A percentile compares a stretch with the other conserved stretches of the same genome.
Conservation (phyloP, 1,284 basidiomycete genomes). For the Lignosus rhinocerotis region DNA sequence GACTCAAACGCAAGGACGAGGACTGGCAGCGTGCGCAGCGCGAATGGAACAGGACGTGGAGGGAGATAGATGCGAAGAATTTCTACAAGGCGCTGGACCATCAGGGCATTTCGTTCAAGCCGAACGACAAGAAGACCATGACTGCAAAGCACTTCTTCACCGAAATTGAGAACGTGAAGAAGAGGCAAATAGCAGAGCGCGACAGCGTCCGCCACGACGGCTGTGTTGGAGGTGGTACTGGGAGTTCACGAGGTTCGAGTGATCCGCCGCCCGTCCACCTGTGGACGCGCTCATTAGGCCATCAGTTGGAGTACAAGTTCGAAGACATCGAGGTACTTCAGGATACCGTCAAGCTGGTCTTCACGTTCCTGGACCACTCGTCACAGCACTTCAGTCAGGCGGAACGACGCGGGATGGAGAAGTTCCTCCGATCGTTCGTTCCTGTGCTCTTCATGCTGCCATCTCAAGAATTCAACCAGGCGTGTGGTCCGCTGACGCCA, state of each 20-base stretch:
- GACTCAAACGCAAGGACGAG: slow-evolving; percentile 94
- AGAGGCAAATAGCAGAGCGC: slow-evolving; percentile 61
- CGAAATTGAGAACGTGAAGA: slow-evolving; percentile 83
- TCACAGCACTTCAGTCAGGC: slow-evolving; percentile 70
- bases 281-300: slow-evolving; percentile 38
- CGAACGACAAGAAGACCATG: slow-evolving; percentile 94
- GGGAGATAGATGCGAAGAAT: slow-evolving; percentile 95
- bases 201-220: slow-evolving; percentile 39
- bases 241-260: slow-evolving; percentile 9
- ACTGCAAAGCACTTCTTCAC: slow-evolving; percentile 87
- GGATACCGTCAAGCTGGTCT: slow-evolving; percentile 88
- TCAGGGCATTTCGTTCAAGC: slow-evolving; percentile 93
- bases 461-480: slow-evolving; percentile 75
- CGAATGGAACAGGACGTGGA: slow-evolving; percentile 97
- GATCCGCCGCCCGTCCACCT: slow-evolving; percentile 5
- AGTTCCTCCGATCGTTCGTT: slow-evolving; percentile 84
- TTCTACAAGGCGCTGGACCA: slow-evolving; percentile 98
- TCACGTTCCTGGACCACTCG: slow-evolving; percentile 88
- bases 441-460: slow-evolving; percentile 82
- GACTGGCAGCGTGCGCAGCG: slow-evolving; percentile 96
- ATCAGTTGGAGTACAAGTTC: slow-evolving; percentile 83
- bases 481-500: slow-evolving; percentile 60
- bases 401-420: slow-evolving; percentile 85
- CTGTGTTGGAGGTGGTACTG: slow-evolving; percentile 35
- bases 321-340: slow-evolving; percentile 81